A percentile compares a stretch with the other conserved stretches of the same genome.
phyloP scores from a whole-genome alignment of 106 monocot genomes.

The Platanthera guangdongensis region DNA sequence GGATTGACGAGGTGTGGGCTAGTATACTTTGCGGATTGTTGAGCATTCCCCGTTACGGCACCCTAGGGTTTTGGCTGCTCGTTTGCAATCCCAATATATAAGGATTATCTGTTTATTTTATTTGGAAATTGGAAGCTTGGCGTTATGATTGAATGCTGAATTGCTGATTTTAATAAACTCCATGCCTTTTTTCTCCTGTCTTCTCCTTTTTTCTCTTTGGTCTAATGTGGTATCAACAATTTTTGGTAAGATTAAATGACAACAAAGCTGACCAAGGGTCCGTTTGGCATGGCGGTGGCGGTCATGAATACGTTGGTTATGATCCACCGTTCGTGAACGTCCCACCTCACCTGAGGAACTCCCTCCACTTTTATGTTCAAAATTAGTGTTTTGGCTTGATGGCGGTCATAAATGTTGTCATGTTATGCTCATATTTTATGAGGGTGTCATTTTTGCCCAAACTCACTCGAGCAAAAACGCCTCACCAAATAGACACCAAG shows the following conservation, averaged over 20 bases:
- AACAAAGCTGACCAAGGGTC: too few species aligned
- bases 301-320: too few species aligned
- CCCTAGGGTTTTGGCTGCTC: neutral
- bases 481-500: neutral
- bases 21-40: neutral
- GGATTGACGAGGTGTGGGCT: conserved; percentile 57
- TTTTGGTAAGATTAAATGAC: neutral
- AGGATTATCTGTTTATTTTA: conserved; percentile 2
- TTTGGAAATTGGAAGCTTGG: conserved; percentile 10
- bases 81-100: neutral
- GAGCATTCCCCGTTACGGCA: neutral
- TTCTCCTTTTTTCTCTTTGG: neutral
- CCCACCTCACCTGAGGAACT: too few species aligned
- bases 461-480: too few species aligned
- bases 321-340: too few species aligned
- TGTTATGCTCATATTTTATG: too few species aligned
- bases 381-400: too few species aligned
- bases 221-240: conserved; percentile 4
- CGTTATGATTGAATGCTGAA: neutral
- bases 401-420: too few species aligned
- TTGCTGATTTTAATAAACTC: conserved; percentile 4
- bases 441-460: too few species aligned
- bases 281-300: too few species aligned
- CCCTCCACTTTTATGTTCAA: too few species aligned
- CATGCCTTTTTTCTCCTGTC: neutral